Evolutionary conservation across 257 asterid species (phyloP).

Genomic region (Solanum dulcamara): DNA sequence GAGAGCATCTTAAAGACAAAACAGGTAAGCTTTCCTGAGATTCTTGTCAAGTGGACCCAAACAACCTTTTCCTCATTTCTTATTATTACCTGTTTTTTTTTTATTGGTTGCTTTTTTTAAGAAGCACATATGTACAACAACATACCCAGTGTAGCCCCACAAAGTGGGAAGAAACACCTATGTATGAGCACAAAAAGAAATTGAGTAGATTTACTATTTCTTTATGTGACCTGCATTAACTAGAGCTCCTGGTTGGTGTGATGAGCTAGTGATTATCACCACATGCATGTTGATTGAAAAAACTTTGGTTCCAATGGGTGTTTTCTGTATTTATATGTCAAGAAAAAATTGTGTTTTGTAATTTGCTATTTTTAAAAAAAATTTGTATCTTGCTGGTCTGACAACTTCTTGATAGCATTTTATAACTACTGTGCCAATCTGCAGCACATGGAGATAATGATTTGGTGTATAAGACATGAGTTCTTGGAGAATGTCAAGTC

Average conservation of each 20-base stretch:
- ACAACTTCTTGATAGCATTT: background rate
- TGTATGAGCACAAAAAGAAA: background rate
- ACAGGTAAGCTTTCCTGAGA: slow-evolving; percentile 48
- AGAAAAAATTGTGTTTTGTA: background rate
- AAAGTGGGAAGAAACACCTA: background rate
- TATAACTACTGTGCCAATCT: background rate
- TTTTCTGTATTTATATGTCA: background rate
- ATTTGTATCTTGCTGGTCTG: background rate
- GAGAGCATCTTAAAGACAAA: slow-evolving; percentile 72
- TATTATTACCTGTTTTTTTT: background rate
- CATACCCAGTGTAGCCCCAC: background rate
- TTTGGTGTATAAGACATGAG: slow-evolving; percentile 78
- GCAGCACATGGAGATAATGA: slow-evolving; percentile 85
- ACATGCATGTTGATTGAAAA: background rate
- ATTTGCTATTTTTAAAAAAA: background rate
- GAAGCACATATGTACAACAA: background rate
- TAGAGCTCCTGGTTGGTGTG: background rate
- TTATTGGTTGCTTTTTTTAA: background rate
- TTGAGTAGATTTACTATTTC: background rate
- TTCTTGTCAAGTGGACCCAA: background rate
- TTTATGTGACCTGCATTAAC: background rate
- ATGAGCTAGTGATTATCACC: background rate
- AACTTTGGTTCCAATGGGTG: background rate
- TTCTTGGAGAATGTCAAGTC: slow-evolving; percentile 55
- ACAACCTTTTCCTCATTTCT: background rate